Base-by-base conservation (phyloP, 2,329 filamentous ascomycete genomes). In the Colletotrichum magnum region DNA sequence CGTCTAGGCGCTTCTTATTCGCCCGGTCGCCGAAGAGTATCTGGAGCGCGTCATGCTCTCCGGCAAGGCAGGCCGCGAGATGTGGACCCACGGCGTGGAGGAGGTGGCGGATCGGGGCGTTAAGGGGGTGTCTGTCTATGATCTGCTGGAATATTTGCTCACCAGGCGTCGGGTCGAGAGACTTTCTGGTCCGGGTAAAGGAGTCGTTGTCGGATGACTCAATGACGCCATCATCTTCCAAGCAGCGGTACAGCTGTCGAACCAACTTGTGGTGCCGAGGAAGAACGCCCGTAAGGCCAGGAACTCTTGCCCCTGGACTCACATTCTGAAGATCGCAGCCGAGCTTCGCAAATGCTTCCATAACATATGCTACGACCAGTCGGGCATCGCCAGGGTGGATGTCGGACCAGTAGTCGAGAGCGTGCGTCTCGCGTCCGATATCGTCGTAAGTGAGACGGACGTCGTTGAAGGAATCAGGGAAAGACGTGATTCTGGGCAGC, bases 21-120 rank as follows among this genome's bases (percentile, higher is more conserved):
- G 72, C 63, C 10, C 69, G 68, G 39, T 74, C 76, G 0, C 76
- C 75, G 52, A 85, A 86, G 2, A 86, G 70, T 1, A 86, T 59
- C 1, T 74, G 65, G 0, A 85, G 47, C 5, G 78, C 75, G 54
- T 86, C 81, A 0, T 68, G 71, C 1, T 71, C 62, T 0, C 83
- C 83, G 0, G 72, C 73, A 0, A 86, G 74, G 58, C 79, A 82
- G 0, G 78, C 75, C 1, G 82, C 81, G 0, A 86, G 74, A 6
- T 73, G 61, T 0, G 77, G 64, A 0, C 79, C 83, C 0, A 77
- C 79, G 4, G 73, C 73, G 13, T 76, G 58, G 1, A 81, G 67
- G 0, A 84, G 78, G 18, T 76, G 71, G 32, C 77, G 72, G 18
- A 78, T 79, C 6, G 64, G 73, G 2, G 59, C 71, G 65, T 84